Base-by-base conservation (phyloP, 1,284 basidiomycete genomes). In the Ustanciosporium gigantosporum region DNA sequence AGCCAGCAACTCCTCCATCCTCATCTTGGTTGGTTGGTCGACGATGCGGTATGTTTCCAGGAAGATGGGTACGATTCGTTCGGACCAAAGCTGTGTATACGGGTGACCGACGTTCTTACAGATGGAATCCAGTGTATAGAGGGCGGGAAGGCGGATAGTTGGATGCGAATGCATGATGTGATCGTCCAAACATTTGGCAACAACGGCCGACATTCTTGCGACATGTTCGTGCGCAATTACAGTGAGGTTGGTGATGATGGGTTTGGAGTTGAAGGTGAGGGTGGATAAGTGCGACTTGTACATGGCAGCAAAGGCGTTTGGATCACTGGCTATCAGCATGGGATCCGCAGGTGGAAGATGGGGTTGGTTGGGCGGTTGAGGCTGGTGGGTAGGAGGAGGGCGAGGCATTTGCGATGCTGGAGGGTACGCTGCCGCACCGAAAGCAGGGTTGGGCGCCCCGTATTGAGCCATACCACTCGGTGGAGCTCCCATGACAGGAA, bases 101-200 rank as follows among this genome's bases (percentile, higher is more conserved):
- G 75, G 75, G 19, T 55, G 51, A 15, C 75, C 74, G 16, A 76
- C 61, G 53, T 77, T 77, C 48, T 77, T 77, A 51, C 53, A 72
- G 49, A 99, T 92, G 15, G 93, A 93, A 76, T 98, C 95, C 73
- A 98, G 83, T 11, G 97, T 84, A 78, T 98, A 99, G 69, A 97
- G 90, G 0, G 89, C 84, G 0, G 95, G 94, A 4, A 99, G 83
- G 79, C 96, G 94, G 83, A 89, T 87, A 80, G 86, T 87, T 13
- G 88, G 86, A n/a, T 56, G 65, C 3, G 56, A 57, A 49, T 77
- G 74, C 66, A 88, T 83, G 47, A 97, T 91, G 66, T 96, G 92
- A 23, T 83, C 80, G 73, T 95, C 91, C 37, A 98, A 81, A 77
- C 89, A 91, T 65, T 92, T 87, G 1, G 88, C 88, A 19, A 97